Percentiles rank a stretch among this genome's conserved stretches.
Evolutionary conservation across 2,329 filamentous ascomycete genomes (phyloP).

Genomic region (Basipetospora chlamydospora): DNA sequence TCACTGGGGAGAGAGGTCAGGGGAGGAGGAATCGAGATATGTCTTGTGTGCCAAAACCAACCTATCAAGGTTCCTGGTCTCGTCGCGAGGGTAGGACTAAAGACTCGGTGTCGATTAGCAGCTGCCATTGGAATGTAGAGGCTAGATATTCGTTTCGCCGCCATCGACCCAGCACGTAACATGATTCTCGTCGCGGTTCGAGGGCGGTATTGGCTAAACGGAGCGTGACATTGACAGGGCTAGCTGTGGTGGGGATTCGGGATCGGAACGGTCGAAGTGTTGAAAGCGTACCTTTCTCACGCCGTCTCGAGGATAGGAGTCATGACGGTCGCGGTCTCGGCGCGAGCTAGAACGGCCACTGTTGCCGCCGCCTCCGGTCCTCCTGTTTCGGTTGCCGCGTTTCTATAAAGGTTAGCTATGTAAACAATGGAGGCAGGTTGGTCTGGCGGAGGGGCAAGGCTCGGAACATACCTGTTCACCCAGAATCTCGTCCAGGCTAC

Average conservation of each 20-base stretch:
- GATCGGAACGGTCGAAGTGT: not conserved
- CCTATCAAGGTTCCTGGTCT: slow-evolving; percentile 56
- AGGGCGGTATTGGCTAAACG: too few relatives aligned
- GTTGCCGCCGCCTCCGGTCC: slow-evolving; percentile 14
- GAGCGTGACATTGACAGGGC: too few relatives aligned
- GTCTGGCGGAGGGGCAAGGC: too few relatives aligned
- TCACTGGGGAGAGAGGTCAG: slow-evolving; percentile 39
- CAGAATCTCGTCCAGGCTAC: slow-evolving; percentile 42
- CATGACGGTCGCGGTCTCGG: slow-evolving; percentile 22
- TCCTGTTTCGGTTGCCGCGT: slow-evolving; percentile 16
- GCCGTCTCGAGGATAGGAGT: slow-evolving; percentile 59
- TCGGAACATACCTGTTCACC: slow-evolving; percentile 26
- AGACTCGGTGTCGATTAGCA: not conserved
- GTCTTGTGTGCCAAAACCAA: slow-evolving; percentile 22
- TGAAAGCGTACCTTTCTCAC: slow-evolving; percentile 62
- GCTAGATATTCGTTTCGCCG: too few relatives aligned
- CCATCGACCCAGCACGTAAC: too few relatives aligned
- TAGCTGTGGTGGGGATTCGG: not conserved
- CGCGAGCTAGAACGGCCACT: slow-evolving; percentile 12
- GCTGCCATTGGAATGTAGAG: slow-evolving; percentile 2
- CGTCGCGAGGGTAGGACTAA: slow-evolving; percentile 41
- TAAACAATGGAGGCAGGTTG: not conserved
- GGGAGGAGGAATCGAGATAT: not conserved
- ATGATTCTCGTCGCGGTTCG: too few relatives aligned
- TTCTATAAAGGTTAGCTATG: slow-evolving; percentile 4